Evolutionary conservation across 306 rosid genomes (phyloP), one percentile per base, ranked within the genome.

Genomic region (Alnus glutinosa): DNA sequence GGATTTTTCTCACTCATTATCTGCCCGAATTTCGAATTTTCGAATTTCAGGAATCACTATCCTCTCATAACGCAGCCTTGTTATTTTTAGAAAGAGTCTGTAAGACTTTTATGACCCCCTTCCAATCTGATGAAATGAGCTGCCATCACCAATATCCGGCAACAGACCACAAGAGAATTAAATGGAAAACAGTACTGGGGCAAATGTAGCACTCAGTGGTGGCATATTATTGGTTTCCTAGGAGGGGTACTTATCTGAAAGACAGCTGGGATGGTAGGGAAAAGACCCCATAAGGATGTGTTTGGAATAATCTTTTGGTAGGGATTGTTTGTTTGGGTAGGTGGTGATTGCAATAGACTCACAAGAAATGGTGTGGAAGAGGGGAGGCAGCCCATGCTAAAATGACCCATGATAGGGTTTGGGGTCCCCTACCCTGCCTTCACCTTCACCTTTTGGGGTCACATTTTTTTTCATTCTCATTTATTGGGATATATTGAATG

Each of bases 381-480:
- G 71, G 57, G 90, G 89, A 77, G 78, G 86, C 89, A 89, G 74
- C 90, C 96, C 96, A 93, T 93, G 89, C 96, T 88, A 76, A 81
- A 86, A 84, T 76, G 85, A 76, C 86, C 78, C 84, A 42, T 77
- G 77, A 77, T 73, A 75, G 70, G 86, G 16, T 54, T 83, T 86
- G 81, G 64, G 91, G 91, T 73, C 91, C 91, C 89, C 78, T 59
- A 69, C 76, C 76, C 8, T 68, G 18, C 81, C 69, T 79, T 78
- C 71, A 71, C 81, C 69, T 79, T 78, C 71, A 71, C 80, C 70
- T 76, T 84, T 79, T 59, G 49, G 77, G 80, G 81, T 76, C 88
- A 70, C 69, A 32, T 44, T 79, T 36, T 34, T 34, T 42, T 75
- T 76, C 1, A 48, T 77, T 69, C 76, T 64, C 70, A 10, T 74